A percentile compares a stretch with the other conserved stretches of the same genome.
phyloP scores from a whole-genome alignment of 129 eudicot genomes.

The carrot (Daucus carota) region DH1_v3.0 NC_030389.2:43859501-43860000 shows the following conservation, averaged over 20 bases:
- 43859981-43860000: slow-evolving; percentile 69
- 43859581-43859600: slow-evolving; percentile 53
- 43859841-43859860: neutral
- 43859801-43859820: neutral
- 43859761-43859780: neutral
- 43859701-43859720: slow-evolving; percentile 72
- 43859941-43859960: slow-evolving; percentile 30
- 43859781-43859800: neutral
- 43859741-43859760: neutral
- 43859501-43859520: neutral
- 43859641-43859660: slow-evolving; percentile 70
- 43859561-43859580: slow-evolving; percentile 14
- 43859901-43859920: slow-evolving; percentile 66
- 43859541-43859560: neutral
- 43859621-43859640: slow-evolving; percentile 81
- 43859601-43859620: slow-evolving; percentile 65
- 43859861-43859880: neutral
- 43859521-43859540: neutral
- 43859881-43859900: neutral
- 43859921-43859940: slow-evolving; percentile 48
- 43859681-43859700: slow-evolving; percentile 57
- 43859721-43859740: slow-evolving; percentile 39
- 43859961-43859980: slow-evolving; percentile 43
- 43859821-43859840: neutral
- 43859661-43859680: slow-evolving; percentile 50